A percentile compares a stretch with the other conserved stretches of the same genome.
phyloP scores from a whole-genome alignment of 176 grass and related monocot genomes.

The Thalia dealbata region DNA sequence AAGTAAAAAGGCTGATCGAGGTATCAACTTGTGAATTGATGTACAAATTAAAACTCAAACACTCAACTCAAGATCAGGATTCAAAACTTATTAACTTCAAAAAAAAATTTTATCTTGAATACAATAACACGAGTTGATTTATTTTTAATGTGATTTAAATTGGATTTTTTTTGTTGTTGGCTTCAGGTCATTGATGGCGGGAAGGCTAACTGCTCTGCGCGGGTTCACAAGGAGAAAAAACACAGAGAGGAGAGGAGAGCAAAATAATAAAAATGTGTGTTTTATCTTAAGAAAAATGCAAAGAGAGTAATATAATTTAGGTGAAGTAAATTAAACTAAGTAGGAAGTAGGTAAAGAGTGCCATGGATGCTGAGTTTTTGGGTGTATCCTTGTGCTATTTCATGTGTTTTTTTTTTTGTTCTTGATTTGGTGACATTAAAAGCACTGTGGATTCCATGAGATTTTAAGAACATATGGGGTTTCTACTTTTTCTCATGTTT shows the following conservation, averaged over 20 bases:
- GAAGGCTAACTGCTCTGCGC: constrained; percentile 5
- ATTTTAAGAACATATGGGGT: neutral
- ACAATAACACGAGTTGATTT: no score
- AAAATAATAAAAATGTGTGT: neutral
- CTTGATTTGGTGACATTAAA: constrained; percentile 14
- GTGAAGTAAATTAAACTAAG: constrained; percentile 38
- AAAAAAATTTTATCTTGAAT: no score
- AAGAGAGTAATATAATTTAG: constrained; percentile 5
- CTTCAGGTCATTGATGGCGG: neutral
- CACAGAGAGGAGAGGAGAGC: constrained; percentile 26
- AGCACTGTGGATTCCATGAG: neutral
- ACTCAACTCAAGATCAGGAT: no score
- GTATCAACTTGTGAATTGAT: constrained; percentile 13
- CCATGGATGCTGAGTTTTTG: constrained; percentile 89
- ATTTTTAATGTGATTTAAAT: constrained; percentile 2
- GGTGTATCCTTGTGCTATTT: constrained; percentile 65
- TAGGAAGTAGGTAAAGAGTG: constrained; percentile 1
- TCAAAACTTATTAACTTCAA: no score
- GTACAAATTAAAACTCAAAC: no score
- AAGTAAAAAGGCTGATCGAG: neutral
- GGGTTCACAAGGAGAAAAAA: neutral
- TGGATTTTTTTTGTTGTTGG: constrained; percentile 16
- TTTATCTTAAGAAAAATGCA: no score
- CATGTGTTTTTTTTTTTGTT: constrained; percentile 17
- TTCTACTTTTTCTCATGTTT: neutral